Conservation (phyloP, 306 rosid genomes). For the Trifolium pratense region DNA sequence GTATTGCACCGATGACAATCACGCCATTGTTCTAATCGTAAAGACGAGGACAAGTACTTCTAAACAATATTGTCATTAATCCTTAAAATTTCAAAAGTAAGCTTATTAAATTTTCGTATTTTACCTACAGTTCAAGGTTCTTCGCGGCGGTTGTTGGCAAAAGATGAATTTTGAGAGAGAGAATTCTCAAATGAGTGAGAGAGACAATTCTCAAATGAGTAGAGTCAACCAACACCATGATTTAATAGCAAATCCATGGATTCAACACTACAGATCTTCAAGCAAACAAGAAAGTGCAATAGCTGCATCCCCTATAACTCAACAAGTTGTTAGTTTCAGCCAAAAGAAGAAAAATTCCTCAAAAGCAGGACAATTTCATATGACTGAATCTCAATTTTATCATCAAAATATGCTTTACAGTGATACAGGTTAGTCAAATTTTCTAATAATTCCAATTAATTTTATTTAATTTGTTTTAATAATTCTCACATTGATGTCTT, state of each 20-base stretch:
- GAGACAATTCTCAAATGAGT: constrained; percentile 38
- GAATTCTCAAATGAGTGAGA: constrained; percentile 41
- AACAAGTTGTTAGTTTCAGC: constrained; percentile 25
- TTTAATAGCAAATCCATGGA: constrained; percentile 62
- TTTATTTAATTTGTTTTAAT: neutral
- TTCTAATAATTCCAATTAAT: neutral
- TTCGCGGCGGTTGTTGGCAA: constrained; percentile 65
- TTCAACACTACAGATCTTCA: constrained; percentile 58
- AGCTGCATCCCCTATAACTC: constrained; percentile 31
- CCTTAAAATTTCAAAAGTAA: too few relatives aligned
- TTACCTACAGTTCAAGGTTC: constrained; percentile 61
- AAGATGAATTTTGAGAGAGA: constrained; percentile 53
- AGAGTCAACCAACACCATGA: constrained; percentile 35
- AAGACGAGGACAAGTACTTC: too few relatives aligned
- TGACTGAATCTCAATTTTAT: constrained; percentile 26
- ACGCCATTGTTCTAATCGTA: too few relatives aligned
- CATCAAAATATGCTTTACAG: constrained; percentile 40
- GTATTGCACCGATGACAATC: too few relatives aligned
- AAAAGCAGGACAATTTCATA: constrained; percentile 32
- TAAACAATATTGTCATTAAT: too few relatives aligned
- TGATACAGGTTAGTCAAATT: constrained; percentile 47
- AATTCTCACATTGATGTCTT: neutral
- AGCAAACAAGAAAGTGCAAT: constrained; percentile 36
- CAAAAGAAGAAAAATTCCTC: constrained; percentile 38
- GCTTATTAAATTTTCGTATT: neutral